Base-by-base conservation (phyloP, 805 yeast species). In the Maudiozyma pseudohumilis region DNA sequence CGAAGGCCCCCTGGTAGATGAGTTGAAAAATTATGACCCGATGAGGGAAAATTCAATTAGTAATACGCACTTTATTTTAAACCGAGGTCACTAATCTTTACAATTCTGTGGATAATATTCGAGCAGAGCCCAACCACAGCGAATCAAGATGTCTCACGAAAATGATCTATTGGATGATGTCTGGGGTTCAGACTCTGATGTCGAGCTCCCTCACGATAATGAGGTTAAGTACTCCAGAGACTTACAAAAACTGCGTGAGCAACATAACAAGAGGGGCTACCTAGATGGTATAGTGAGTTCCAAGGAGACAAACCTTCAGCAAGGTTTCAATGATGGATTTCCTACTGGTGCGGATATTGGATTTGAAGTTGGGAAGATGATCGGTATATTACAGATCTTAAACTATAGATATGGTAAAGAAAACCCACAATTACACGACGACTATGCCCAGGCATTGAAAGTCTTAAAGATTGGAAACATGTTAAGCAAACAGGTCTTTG, bases 311-410 rank as follows among this genome's bases (percentile, higher is more conserved):
- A 73, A 79, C 29, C 61, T 86, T 18, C 96, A 88, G 52, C 52
- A 63, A 10, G 96, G 95, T 0, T 88, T 89, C 52, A 94, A 88
- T 54, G 68, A 63, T 2, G 89, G 89, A 0, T 88, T 76, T 47
- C 85, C 84, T 0, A 50, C 62, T 2, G 97, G 97, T 1, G 85
- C 92, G 0, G 52, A 51, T 2, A 43, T 87, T 2, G 96, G 95
- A 0, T 60, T 71, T 0, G 46, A 61, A 12, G 78, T 77, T 0
- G 97, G 97, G 0, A 55, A 58, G 32, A 62, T 87, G 0, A 43
- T 87, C 11, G 84, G 88, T 8, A 44, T 43, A 1, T 54, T 76
- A 13, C 77, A 72, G 41, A 42, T 48, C 2, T 38, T 64, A 13
- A 45, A 45, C 2, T 34, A 43, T 1, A 38, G 44, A 13, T 34